Conservation (phyloP, 2,329 filamentous ascomycete genomes). For the Epichloe scottii region DNA sequence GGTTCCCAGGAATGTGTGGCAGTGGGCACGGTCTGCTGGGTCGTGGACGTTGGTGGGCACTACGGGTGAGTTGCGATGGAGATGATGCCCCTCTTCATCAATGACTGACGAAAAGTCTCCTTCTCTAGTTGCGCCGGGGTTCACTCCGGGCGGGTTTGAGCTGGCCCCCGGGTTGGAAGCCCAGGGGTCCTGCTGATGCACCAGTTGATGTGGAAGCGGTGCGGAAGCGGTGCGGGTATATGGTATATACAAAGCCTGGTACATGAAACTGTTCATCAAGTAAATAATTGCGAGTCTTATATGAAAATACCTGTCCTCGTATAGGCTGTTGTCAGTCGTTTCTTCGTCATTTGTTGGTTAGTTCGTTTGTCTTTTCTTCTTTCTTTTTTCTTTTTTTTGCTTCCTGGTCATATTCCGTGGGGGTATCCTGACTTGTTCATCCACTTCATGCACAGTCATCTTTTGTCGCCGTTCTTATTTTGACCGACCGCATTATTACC, state of each 20-base stretch:
- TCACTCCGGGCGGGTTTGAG: neutral
- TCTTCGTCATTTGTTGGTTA: no score
- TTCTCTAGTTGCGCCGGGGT: neutral
- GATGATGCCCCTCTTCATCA: neutral
- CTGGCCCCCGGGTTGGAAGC: neutral
- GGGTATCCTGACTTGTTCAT: no score
- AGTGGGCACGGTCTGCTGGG: constrained; percentile 23
- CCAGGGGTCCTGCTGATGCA: neutral
- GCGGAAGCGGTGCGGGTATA: neutral
- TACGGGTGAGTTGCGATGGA: constrained; percentile 6
- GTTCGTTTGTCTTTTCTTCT: no score
- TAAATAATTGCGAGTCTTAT: no score
- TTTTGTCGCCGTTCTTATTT: neutral
- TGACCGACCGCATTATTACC: no score
- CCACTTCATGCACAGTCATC: neutral
- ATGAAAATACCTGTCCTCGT: no score
- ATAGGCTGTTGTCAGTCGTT: no score
- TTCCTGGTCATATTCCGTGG: no score
- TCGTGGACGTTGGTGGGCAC: constrained; percentile 34
- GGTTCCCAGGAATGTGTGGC: constrained; percentile 30
- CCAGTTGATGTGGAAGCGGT: neutral
- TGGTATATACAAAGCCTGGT: no score
- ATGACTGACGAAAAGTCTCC: neutral
- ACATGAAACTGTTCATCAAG: no score
- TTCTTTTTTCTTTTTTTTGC: no score